phyloP scores from a whole-genome alignment of 192 early-diverging fungal genomes.

The Cladochytrium replicatum region DNA sequence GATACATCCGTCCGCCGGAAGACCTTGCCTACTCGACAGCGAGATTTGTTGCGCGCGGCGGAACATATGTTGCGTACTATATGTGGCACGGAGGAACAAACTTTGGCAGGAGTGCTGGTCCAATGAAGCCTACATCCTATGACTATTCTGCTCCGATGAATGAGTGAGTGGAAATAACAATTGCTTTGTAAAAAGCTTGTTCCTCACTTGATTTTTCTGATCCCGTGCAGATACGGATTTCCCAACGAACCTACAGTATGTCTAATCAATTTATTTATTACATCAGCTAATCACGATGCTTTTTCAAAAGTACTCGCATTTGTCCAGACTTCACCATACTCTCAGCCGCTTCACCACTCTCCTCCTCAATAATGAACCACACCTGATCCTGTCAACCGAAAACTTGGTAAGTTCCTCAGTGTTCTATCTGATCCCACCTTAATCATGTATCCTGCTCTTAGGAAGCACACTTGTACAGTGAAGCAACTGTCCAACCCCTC shows the following conservation, averaged over 20 bases:
- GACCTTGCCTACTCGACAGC: slow-evolving; percentile 47
- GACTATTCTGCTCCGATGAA: slow-evolving; percentile 41
- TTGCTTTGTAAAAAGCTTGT: too few relatives aligned
- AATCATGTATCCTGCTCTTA: too few relatives aligned
- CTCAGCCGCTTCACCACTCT: slow-evolving; percentile 8
- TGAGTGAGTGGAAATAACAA: too few relatives aligned
- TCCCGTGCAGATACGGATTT: too few relatives aligned
- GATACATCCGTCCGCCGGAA: slow-evolving; percentile 37
- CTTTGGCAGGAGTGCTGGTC: slow-evolving; percentile 33
- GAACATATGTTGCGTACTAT: slow-evolving; percentile 45
- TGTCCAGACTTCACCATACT: slow-evolving; percentile 12
- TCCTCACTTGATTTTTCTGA: too few relatives aligned
- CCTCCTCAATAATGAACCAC: slow-evolving; percentile 14
- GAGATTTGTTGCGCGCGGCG: slow-evolving; percentile 45
- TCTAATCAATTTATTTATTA: too few relatives aligned
- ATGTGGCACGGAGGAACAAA: slow-evolving; percentile 64
- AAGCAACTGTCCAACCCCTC: too few relatives aligned
- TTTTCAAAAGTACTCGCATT: slow-evolving; percentile 26
- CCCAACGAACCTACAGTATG: slow-evolving; percentile 10
- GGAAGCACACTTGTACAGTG: too few relatives aligned
- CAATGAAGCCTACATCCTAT: slow-evolving; percentile 30
- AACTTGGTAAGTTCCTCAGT: too few relatives aligned
- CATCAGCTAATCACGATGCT: too few relatives aligned
- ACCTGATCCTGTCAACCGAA: too few relatives aligned
- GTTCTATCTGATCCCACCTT: too few relatives aligned